Evolutionary conservation across 306 rosid species (phyloP).

Genomic region (Corylus heterophylla): DNA sequence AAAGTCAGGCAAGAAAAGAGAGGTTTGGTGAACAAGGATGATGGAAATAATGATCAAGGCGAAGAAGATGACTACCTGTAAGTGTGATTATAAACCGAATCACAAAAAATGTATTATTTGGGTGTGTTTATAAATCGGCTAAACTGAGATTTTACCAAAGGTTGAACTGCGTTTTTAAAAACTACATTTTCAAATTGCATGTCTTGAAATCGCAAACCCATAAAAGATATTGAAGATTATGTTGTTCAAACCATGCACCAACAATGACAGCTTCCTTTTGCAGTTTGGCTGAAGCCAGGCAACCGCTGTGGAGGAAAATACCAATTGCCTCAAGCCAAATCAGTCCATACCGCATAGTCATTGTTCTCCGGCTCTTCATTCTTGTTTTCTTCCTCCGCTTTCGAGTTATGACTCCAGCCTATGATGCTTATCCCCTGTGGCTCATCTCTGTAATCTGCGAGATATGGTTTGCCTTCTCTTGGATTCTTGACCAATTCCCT

Average conservation of each 20-base stretch:
- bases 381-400: constrained; percentile 79
- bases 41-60: constrained; percentile 59
- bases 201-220: no score
- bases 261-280: not conserved
- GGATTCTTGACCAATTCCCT: constrained; percentile 90
- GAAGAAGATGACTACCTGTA: constrained; percentile 71
- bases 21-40: constrained; percentile 57
- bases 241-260: not conserved
- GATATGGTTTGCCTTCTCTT: constrained; percentile 83
- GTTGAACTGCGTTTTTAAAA: no score
- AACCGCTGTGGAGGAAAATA: constrained; percentile 82
- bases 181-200: no score
- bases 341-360: constrained; percentile 93
- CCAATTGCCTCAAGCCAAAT: constrained; percentile 74
- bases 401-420: constrained; percentile 73
- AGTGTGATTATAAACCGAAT: not conserved
- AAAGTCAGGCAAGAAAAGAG: constrained; percentile 87
- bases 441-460: constrained; percentile 84
- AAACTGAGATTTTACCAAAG: no score
- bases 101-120: no score
- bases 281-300: constrained; percentile 83
- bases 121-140: no score
- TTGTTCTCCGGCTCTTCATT: constrained; percentile 61
- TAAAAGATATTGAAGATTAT: not conserved
- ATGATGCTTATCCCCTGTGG: constrained; percentile 82